These are phyloP conservation scores for Lepiota venenata DNA, from an alignment of 768 basidiomycete genomes.

Conservation along the genomic window DNA sequence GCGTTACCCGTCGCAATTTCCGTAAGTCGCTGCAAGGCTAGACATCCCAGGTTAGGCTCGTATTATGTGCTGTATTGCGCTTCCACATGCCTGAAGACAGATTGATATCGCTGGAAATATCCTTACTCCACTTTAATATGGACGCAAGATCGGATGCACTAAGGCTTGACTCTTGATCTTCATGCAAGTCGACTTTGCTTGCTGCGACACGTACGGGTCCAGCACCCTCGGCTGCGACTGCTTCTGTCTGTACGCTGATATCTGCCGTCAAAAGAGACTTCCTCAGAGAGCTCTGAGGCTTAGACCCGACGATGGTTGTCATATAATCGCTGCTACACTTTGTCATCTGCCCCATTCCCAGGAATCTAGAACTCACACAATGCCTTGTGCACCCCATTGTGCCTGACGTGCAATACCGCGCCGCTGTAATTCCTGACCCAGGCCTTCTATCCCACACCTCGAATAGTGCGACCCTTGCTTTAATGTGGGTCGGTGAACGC, in stretches of 20 bases:
- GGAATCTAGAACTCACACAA: conserved; percentile 45
- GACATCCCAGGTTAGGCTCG: background rate
- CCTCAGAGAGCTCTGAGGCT: conserved; percentile 46
- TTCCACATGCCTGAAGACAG: conserved; percentile 49
- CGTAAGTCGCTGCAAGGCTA: conserved; percentile 64
- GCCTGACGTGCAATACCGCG: conserved; percentile 62
- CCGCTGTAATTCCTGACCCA: conserved; percentile 65
- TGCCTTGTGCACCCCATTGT: conserved; percentile 73
- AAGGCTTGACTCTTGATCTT: conserved; percentile 56
- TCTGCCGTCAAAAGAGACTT: conserved; percentile 55
- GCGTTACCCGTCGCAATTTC: conserved; percentile 62
- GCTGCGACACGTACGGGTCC: conserved; percentile 24
- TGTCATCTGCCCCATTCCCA: background rate
- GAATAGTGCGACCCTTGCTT: conserved; percentile 73
- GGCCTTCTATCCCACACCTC: conserved; percentile 58
- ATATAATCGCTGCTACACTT: conserved; percentile 42
- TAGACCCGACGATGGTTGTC: conserved; percentile 40
- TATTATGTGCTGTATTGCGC: background rate
- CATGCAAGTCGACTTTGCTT: conserved; percentile 32
- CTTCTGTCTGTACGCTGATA: conserved; percentile 62
- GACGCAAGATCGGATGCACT: conserved; percentile 61
- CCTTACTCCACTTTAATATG: conserved; percentile 72
- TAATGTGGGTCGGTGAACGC: conserved; percentile 8
- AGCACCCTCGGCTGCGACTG: conserved; percentile 24
- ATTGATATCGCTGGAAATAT: conserved; percentile 72